phyloP scores from a whole-genome alignment of 768 basidiomycete genomes.

The Cubamyces sp. region DNA sequence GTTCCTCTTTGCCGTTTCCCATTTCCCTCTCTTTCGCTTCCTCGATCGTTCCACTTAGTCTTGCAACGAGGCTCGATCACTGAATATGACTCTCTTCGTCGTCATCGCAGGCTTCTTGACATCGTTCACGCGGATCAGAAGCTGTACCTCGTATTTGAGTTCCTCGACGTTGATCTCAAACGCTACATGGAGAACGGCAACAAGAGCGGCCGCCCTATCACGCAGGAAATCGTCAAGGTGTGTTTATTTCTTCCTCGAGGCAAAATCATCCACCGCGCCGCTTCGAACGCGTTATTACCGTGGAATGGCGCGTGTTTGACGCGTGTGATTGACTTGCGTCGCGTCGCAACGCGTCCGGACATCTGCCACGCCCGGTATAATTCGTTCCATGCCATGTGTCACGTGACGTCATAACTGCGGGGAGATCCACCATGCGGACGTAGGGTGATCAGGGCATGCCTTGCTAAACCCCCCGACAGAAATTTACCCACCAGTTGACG shows the following conservation, averaged over 20 bases:
- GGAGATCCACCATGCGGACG: conserved; percentile 5
- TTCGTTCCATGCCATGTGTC: conserved; percentile 23
- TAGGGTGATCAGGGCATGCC: neutral
- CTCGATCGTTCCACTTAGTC: neutral
- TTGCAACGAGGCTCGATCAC: neutral
- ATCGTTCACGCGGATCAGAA: conserved; percentile 98
- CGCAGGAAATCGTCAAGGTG: conserved; percentile 80
- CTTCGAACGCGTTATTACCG: neutral
- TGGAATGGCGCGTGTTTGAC: conserved; percentile 36
- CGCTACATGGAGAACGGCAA: conserved; percentile 93
- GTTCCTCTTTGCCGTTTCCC: neutral
- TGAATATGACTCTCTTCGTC: neutral
- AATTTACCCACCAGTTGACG: conserved; percentile 94
- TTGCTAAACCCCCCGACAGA: conserved; percentile 50
- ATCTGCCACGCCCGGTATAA: conserved; percentile 3
- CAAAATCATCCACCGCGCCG: neutral
- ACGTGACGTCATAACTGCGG: conserved; percentile 28
- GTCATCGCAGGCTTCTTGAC: conserved; percentile 76
- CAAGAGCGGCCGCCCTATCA: conserved; percentile 70
- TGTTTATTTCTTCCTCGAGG: conserved; percentile 33
- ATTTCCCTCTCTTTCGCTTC: neutral
- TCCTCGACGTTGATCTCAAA: conserved; percentile 95
- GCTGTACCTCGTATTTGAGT: conserved; percentile 97
- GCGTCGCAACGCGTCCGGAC: conserved; percentile 34
- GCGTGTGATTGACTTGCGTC: conserved; percentile 32